Base-by-base conservation (phyloP, 345 rosid species). In the Linum lewisii region DNA sequence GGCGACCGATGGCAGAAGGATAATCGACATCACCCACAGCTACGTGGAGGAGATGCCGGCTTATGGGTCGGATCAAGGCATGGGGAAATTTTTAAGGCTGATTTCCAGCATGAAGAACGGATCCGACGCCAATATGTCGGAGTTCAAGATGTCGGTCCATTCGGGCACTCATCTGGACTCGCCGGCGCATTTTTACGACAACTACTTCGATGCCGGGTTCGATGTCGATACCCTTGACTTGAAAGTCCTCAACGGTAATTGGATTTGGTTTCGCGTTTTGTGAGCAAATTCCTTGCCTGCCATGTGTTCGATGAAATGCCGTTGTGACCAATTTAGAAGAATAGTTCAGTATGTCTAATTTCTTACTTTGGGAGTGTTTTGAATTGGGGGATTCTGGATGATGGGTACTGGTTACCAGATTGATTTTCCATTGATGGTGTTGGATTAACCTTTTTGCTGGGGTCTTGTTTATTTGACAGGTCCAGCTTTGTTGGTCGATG, bases 131-230 rank as follows among this genome's bases (percentile, higher is more conserved):
- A 79, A 82, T 60, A n/a, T 0, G 18, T 72, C 79, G 7, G 67
- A 67, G 66, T 51, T 78, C 57, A 74, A 73, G 71, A 37, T 82
- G 52, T 63, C 63, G 0, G 51, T 69, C 11, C 87, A 82, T 63
- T 51, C 81, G 1, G 84, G 87, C 44, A 82, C 87, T 1, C 87
- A 82, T 45, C 61, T 77, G 19, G 87, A 82, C 56, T 73, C 84
- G 4, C 87, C 87, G 0, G 76, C 79, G 11, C 87, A 82, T 58
- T 38, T 73, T 52, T 79, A 53, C 37, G 76, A 79, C 54, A 47
- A 65, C 2, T 82, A 82, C 54, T 76, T 64, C 16, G 82, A 80
- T 20, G 76, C 77, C 22, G 84, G 84, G 2, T 78, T 62, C n/a
- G 80, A 82, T 57, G 74, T 72, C 14, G 68, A 77, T 19, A 62